These are phyloP conservation scores for Artemisia argyi DNA, from an alignment of 129 eudicot genomes.

Conservation along the genomic window DNA sequence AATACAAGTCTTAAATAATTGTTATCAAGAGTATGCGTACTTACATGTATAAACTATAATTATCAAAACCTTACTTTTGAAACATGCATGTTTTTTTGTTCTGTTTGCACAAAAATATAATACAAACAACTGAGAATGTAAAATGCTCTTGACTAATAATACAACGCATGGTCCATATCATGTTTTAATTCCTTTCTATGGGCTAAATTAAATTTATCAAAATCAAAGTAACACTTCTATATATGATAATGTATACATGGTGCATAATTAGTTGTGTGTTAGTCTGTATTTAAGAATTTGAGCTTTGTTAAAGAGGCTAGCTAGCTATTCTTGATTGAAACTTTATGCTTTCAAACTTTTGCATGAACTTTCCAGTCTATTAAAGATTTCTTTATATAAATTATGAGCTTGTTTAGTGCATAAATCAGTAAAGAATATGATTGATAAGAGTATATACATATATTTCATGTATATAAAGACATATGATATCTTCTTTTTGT, in stretches of 20 bases:
- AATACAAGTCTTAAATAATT: no score
- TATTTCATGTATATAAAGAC: background rate
- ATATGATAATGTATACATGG: background rate
- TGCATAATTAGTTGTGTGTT: no score
- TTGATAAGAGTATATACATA: background rate
- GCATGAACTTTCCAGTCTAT: slow-evolving; percentile 19
- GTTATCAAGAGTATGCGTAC: no score
- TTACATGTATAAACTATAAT: no score
- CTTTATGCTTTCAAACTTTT: slow-evolving; percentile 26
- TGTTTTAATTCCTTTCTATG: no score
- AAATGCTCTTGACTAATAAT: no score
- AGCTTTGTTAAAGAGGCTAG: slow-evolving; percentile 6
- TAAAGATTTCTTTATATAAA: background rate
- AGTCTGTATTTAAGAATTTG: background rate
- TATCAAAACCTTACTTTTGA: no score
- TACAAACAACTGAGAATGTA: no score
- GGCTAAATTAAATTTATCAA: no score
- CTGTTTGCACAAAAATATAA: background rate
- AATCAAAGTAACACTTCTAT: background rate
- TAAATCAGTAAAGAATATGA: background rate
- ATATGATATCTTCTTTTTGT: no score
- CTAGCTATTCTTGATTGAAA: slow-evolving; percentile 22
- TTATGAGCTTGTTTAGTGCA: background rate
- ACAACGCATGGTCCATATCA: no score
- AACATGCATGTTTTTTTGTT: background rate